Evolutionary conservation across 2,329 filamentous ascomycete species (phyloP).

Genomic region (Calonectria crousiana): DNA sequence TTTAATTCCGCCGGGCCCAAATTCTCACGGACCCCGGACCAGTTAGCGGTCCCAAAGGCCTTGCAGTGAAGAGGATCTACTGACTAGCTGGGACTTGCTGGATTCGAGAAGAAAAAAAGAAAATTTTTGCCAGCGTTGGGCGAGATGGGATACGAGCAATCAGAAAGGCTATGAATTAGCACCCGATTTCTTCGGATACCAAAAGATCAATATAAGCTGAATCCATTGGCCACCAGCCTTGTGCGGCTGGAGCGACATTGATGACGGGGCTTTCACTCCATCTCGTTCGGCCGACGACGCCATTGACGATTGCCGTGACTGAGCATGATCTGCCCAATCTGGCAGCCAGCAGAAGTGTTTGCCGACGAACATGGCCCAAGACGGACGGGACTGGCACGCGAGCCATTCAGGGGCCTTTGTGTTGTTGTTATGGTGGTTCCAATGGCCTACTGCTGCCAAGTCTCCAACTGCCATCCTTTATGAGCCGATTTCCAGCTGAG

Average conservation of each 20-base stretch:
- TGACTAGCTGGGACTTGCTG: slow-evolving; percentile 15
- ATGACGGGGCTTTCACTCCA: slow-evolving; percentile 28
- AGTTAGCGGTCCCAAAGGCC: slow-evolving; percentile 19
- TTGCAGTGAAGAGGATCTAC: slow-evolving; percentile 24
- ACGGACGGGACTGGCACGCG: slow-evolving; percentile 1
- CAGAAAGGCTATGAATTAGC: slow-evolving; percentile 22
- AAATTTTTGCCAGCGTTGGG: slow-evolving; percentile 21
- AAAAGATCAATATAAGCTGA: slow-evolving; percentile 21
- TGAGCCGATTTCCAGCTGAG: slow-evolving; percentile 4
- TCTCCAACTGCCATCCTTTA: background rate
- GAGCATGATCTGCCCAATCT: slow-evolving; percentile 34
- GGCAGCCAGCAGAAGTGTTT: slow-evolving; percentile 24
- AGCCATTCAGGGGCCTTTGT: slow-evolving; percentile 12
- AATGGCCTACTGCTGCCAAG: slow-evolving; percentile 1
- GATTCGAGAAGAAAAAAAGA: slow-evolving; percentile 35
- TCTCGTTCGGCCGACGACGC: slow-evolving; percentile 24
- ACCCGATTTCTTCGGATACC: slow-evolving; percentile 20
- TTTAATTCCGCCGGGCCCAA: slow-evolving; percentile 23
- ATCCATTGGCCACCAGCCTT: slow-evolving; percentile 24
- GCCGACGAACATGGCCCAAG: slow-evolving; percentile 2
- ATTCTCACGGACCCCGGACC: slow-evolving; percentile 22
- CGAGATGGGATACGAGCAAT: slow-evolving; percentile 35
- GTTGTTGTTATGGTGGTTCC: background rate
- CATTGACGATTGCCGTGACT: slow-evolving; percentile 36
- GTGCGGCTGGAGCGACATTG: slow-evolving; percentile 22